phyloP scores from a whole-genome alignment of 805 yeast genomes.

The Yamadazyma insecticola region DNA sequence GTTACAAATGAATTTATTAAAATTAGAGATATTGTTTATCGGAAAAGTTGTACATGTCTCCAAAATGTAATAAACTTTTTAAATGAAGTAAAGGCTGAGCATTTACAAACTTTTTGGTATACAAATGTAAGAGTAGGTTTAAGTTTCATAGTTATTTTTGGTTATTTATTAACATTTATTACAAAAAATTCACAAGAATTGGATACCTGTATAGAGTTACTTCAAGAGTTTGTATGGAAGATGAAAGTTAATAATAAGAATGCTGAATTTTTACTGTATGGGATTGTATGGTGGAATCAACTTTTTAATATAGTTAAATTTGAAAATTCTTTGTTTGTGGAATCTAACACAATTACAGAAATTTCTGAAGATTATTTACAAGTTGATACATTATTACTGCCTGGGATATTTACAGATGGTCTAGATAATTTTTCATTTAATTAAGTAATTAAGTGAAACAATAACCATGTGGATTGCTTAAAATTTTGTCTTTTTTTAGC shows the following conservation, averaged over 20 bases:
- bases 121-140: conserved; percentile 25
- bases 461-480: no score
- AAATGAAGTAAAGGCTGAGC: conserved; percentile 66
- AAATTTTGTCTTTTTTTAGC: no score
- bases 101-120: conserved; percentile 87
- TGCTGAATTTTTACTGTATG: conserved; percentile 10
- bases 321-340: no score
- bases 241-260: conserved; percentile 10
- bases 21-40: conserved; percentile 72
- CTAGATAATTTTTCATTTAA: no score
- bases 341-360: neutral
- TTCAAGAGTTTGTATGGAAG: conserved; percentile 10
- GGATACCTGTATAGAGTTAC: conserved; percentile 5
- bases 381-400: neutral
- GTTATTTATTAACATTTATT: conserved; percentile 5
- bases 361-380: no score
- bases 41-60: conserved; percentile 59
- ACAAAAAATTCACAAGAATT: conserved; percentile 4
- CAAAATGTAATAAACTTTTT: conserved; percentile 7
- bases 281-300: conserved; percentile 9
- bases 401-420: no score
- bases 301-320: conserved; percentile 1
- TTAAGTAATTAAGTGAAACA: no score
- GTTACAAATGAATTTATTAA: conserved; percentile 78
- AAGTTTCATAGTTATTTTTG: conserved; percentile 8